Conservation (phyloP, 148 eudicot species). For the Diospyros lotus region DNA sequence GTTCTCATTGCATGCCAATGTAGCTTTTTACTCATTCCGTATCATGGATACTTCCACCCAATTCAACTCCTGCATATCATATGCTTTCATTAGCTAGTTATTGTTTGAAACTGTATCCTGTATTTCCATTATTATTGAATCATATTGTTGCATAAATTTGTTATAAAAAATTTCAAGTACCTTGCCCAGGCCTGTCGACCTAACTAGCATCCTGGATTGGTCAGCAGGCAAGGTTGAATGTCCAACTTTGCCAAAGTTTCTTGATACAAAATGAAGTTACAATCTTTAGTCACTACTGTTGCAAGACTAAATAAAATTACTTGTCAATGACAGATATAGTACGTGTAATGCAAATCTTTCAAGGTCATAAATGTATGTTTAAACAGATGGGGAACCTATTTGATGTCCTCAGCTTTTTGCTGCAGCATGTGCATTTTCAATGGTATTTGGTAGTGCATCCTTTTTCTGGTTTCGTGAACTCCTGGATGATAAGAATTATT, state of each 20-base stretch:
- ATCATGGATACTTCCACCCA: no score
- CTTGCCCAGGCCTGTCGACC: not conserved
- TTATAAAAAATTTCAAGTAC: not conserved
- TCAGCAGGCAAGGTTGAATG: not conserved
- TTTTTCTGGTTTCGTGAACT: constrained; percentile 8
- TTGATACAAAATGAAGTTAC: not conserved
- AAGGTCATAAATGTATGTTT: not conserved
- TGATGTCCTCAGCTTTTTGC: not conserved
- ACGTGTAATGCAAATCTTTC: not conserved
- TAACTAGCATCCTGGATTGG: not conserved
- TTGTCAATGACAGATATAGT: not conserved
- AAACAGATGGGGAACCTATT: not conserved
- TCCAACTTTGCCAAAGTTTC: not conserved
- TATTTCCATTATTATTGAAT: not conserved
- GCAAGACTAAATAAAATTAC: no score
- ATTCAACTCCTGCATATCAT: not conserved
- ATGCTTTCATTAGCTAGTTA: not conserved
- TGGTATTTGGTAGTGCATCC: not conserved
- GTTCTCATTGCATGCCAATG: constrained; percentile 2
- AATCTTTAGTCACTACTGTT: not conserved
- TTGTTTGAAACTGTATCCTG: not conserved
- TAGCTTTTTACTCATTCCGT: not conserved
- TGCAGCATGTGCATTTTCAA: not conserved
- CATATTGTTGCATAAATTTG: not conserved
- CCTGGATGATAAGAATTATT: no score